These are phyloP conservation scores for Pyrus hybrid DNA, from an alignment of 331 rosid species.

Conservation along the genomic window DNA sequence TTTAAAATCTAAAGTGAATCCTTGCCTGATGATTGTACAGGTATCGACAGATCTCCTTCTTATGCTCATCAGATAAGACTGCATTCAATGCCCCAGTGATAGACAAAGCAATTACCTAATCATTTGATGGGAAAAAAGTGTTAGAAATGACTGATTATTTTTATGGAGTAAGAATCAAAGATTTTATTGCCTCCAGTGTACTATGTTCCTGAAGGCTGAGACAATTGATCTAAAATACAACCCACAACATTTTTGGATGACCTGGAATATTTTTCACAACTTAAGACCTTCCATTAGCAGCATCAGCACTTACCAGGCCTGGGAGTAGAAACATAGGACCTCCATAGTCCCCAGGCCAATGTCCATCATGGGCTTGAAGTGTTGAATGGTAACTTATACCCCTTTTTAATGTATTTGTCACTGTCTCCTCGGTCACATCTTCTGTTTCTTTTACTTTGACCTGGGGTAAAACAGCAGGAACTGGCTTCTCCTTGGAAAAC, in stretches of 20 bases:
- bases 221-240: neutral
- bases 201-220: neutral
- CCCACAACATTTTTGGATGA: neutral
- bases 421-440: conserved; percentile 43
- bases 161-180: neutral
- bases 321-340: conserved; percentile 88
- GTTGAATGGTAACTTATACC: conserved; percentile 61
- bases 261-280: conserved; percentile 7
- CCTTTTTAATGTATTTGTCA: conserved; percentile 46
- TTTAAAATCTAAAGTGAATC: neutral
- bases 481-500: conserved; percentile 54
- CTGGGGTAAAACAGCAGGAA: conserved; percentile 35
- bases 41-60: conserved; percentile 62
- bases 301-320: conserved; percentile 50
- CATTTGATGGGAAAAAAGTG: neutral
- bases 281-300: neutral
- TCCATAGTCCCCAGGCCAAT: conserved; percentile 90
- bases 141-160: neutral
- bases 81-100: conserved; percentile 65
- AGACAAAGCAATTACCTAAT: conserved; percentile 51
- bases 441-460: conserved; percentile 47
- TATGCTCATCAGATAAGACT: conserved; percentile 59
- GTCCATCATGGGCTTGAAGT: conserved; percentile 68
- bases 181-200: neutral
- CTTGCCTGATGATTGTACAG: conserved; percentile 74